phyloP scores from a whole-genome alignment of 169 alveolate genomes.

The Plasmodium coatneyi region DNA sequence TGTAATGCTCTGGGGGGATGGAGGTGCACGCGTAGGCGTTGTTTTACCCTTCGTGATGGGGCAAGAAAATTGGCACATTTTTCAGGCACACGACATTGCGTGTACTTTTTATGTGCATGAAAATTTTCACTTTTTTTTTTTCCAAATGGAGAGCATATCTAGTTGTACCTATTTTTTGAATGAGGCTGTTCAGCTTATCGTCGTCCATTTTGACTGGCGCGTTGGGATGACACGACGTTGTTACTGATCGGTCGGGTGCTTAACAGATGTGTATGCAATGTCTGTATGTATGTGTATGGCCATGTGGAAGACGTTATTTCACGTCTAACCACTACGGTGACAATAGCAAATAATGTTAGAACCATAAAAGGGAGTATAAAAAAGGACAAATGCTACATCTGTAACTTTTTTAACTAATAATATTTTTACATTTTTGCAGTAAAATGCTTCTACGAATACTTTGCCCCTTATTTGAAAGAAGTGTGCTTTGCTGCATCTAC shows the following conservation, averaged over 20 bases:
- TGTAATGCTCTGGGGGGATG: too few relatives aligned
- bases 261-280: not conserved
- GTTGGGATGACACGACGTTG: not conserved
- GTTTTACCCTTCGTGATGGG: not conserved
- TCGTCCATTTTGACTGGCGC: conserved; percentile 45
- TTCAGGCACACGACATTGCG: not conserved
- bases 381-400: not conserved
- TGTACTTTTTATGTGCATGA: not conserved
- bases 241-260: not conserved
- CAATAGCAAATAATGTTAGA: not conserved
- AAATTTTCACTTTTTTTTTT: not conserved
- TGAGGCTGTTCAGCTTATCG: conserved; percentile 50
- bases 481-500: not conserved
- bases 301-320: not conserved
- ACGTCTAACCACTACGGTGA: not conserved
- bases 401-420: not conserved
- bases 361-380: not conserved
- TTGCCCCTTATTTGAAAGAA: not conserved
- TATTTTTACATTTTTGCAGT: not conserved
- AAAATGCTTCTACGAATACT: not conserved
- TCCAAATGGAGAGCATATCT: not conserved
- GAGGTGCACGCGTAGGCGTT: not conserved
- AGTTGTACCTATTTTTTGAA: conserved; percentile 64
- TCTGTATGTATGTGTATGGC: not conserved
- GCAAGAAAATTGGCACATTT: not conserved